phyloP scores from a whole-genome alignment of 1,139 yeast species.

The Meyerozyma sp. region DNA sequence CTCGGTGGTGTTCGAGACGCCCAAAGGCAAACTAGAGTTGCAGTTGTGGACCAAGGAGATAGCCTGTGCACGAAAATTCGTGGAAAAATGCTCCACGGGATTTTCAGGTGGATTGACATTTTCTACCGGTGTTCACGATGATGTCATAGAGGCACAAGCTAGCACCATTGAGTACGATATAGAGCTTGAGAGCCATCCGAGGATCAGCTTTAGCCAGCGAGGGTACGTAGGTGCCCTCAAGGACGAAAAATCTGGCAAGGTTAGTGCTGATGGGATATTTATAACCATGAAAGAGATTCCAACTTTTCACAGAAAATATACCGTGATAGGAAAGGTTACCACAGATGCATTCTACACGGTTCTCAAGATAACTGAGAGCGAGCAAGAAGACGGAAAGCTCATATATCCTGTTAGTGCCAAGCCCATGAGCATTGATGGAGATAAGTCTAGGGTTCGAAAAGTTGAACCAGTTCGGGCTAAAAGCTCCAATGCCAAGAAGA shows the following conservation, averaged over 20 bases:
- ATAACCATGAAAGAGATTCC: constrained; percentile 47
- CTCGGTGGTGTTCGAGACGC: constrained; percentile 48
- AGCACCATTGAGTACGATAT: constrained; percentile 12
- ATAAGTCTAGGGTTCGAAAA: background rate
- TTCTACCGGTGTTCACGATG: constrained; percentile 31
- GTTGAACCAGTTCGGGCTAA: background rate
- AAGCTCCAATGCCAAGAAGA: background rate
- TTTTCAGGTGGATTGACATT: constrained; percentile 38
- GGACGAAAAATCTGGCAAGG: constrained; percentile 14
- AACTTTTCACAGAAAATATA: constrained; percentile 41
- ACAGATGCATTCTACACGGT: constrained; percentile 57
- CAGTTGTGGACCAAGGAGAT: constrained; percentile 72
- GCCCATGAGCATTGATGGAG: background rate
- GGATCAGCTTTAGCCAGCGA: constrained; percentile 48
- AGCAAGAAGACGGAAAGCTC: constrained; percentile 39
- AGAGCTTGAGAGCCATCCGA: constrained; percentile 47
- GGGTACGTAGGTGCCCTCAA: constrained; percentile 55
- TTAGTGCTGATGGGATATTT: constrained; percentile 42
- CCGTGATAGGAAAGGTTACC: constrained; percentile 58
- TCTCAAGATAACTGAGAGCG: constrained; percentile 47
- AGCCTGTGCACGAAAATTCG: constrained; percentile 39
- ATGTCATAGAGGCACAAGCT: constrained; percentile 31
- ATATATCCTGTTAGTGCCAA: constrained; percentile 38
- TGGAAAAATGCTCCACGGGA: constrained; percentile 43
- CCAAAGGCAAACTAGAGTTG: constrained; percentile 55